phyloP scores from a whole-genome alignment of 768 basidiomycete genomes.

The Lactifluus subvellereus region DNA sequence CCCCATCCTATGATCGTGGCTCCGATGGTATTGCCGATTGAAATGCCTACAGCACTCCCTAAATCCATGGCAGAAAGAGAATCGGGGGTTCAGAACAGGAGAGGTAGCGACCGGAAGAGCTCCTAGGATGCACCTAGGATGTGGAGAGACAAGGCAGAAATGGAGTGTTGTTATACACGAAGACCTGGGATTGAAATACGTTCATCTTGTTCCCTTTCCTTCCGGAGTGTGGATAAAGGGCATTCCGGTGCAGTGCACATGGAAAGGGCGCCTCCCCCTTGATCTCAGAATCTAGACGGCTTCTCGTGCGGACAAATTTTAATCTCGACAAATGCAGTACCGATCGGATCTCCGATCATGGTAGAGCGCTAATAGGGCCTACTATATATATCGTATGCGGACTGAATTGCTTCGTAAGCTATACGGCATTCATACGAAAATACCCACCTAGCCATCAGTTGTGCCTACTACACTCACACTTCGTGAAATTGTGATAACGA shows the following conservation, averaged over 20 bases:
- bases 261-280: not conserved
- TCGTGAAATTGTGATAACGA: not conserved
- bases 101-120: not conserved
- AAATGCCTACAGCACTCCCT: not conserved
- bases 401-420: slow-evolving; percentile 2
- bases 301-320: not conserved
- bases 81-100: not conserved
- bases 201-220: not conserved
- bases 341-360: not conserved
- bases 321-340: not conserved
- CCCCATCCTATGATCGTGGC: slow-evolving; percentile 23
- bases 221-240: not conserved
- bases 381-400: not conserved
- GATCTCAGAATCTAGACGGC: slow-evolving; percentile 5
- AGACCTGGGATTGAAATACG: not conserved
- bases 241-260: slow-evolving; percentile 14
- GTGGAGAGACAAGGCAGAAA: not conserved
- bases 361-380: not conserved
- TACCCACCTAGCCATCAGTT: not conserved
- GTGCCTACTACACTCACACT: not conserved
- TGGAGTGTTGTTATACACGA: not conserved
- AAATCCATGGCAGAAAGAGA: slow-evolving; percentile 2
- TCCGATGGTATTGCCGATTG: slow-evolving; percentile 22
- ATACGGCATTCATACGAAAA: not conserved
- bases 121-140: not conserved